Base-by-base conservation (phyloP, 2,329 filamentous ascomycete genomes). In the Cryphonectria nitschkei region DNA sequence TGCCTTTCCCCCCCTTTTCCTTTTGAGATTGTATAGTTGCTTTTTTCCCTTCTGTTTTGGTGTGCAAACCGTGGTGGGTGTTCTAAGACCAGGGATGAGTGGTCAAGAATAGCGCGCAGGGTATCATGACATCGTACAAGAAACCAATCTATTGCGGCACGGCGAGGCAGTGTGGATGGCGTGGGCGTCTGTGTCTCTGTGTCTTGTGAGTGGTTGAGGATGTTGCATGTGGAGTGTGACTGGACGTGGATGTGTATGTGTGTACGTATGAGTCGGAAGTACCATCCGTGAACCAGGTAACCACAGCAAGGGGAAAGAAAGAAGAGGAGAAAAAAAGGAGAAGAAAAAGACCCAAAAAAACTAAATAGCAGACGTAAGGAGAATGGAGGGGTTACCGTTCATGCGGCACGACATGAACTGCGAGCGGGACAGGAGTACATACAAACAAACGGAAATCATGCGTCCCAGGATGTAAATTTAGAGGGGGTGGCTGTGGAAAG, bases 1-100 rank as follows among this genome's bases (percentile, higher is more conserved):
- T 50, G 43, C 22, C 9, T n/a, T 34, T 65, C 65, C 68, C 58
- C 65, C 68, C 70, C 58, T 68, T 68, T 66, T 63, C 52, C 52
- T 26, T 39, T 61, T 26, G 34, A 26, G 34, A 67, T 16, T 29
- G 26, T 37, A 16, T 34, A 34, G 58, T n/a, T n/a, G 32, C 58
- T 9, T 39, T 60, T n/a, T 29, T 16, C 16, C 3, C 58, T 62
- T 39, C 14, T 62, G 7, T 37, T 62, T 62, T 34, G 9, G 11
- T 64, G 7, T 22, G 43, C 22, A 19, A 37, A 37, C 37, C 26
- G 32, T 39, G 26, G 46, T 66, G 22, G 29, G 54, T 52, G 26
- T 66, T 22, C 13, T 14, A 19, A 13, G 50, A 34, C 46, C 46
- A 56, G 32, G 34, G 65, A n/a, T 56, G 32, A 54, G 32, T n/a